These are phyloP conservation scores for Fusarium dlaminii DNA, from an alignment of 2,329 filamentous ascomycete species.

Conservation along the genomic window DNA sequence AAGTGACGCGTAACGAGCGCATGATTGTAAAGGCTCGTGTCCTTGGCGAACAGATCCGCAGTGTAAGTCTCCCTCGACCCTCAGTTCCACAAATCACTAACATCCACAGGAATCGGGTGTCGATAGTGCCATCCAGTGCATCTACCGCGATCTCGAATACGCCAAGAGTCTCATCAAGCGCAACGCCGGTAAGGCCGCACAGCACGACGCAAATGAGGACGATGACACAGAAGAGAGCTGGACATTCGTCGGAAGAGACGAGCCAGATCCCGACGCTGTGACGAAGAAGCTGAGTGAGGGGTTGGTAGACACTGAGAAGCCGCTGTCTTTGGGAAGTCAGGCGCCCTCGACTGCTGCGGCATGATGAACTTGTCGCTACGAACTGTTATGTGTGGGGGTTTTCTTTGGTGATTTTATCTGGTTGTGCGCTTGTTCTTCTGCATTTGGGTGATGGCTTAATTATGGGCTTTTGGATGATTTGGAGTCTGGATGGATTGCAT, in stretches of 20 bases:
- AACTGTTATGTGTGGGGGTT: background rate
- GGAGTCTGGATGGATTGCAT: constrained; percentile 13
- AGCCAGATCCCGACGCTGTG: constrained; percentile 56
- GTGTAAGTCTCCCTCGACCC: constrained; percentile 62
- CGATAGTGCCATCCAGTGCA: constrained; percentile 86
- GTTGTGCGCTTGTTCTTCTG: background rate
- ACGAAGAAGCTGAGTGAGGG: constrained; percentile 54
- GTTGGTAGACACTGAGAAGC: constrained; percentile 37
- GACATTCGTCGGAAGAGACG: constrained; percentile 81
- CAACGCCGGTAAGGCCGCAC: constrained; percentile 62
- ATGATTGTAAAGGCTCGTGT: constrained; percentile 89
- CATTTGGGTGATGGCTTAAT: constrained; percentile 13
- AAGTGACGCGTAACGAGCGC: constrained; percentile 86
- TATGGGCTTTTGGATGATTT: constrained; percentile 9
- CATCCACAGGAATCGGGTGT: constrained; percentile 82
- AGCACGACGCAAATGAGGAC: constrained; percentile 56
- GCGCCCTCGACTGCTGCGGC: constrained; percentile 16
- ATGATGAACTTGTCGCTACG: constrained; percentile 4
- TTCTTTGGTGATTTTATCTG: background rate
- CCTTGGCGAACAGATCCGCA: constrained; percentile 87
- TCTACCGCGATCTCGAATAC: constrained; percentile 96
- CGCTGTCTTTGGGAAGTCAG: constrained; percentile 39
- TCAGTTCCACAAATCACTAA: constrained; percentile 34
- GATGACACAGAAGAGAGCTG: constrained; percentile 80
- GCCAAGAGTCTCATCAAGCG: constrained; percentile 83